Percentiles rank a stretch among this genome's conserved stretches.
phyloP scores from a whole-genome alignment of 108 stramenopile genomes.

The Epipyxis sp. region DNA sequence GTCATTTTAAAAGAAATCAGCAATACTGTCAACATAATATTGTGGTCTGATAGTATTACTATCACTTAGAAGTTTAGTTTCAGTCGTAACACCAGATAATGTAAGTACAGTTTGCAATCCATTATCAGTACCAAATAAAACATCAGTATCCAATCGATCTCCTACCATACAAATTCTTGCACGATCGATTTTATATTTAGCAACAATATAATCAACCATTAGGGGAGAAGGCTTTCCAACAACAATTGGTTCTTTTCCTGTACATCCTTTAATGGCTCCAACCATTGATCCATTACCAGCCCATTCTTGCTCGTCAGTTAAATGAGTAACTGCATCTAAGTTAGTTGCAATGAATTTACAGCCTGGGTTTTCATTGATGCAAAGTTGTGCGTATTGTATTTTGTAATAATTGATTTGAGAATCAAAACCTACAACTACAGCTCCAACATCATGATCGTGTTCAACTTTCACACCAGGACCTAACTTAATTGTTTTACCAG shows the following conservation, averaged over 20 bases:
- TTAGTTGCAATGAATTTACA: slow-evolving; percentile 97
- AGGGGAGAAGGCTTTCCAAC: slow-evolving; percentile 94
- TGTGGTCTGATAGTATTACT: slow-evolving; percentile 91
- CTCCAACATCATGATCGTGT: slow-evolving; percentile 83
- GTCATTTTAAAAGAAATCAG: slow-evolving; percentile 62
- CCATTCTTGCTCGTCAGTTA: slow-evolving; percentile 98
- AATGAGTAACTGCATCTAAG: slow-evolving; percentile 91
- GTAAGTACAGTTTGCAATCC: slow-evolving; percentile 86
- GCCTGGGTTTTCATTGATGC: slow-evolving; percentile 86
- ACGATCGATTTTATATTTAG: slow-evolving; percentile 73
- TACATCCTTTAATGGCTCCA: slow-evolving; percentile 91
- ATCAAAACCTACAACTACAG: slow-evolving; percentile 93
- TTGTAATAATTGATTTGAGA: slow-evolving; percentile 94
- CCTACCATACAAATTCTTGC: slow-evolving; percentile 90
- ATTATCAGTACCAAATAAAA: slow-evolving; percentile 93
- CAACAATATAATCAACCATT: slow-evolving; percentile 93
- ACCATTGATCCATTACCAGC: slow-evolving; percentile 96
- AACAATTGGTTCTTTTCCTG: slow-evolving; percentile 86
- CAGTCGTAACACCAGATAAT: slow-evolving; percentile 88
- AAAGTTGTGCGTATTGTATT: slow-evolving; percentile 95
- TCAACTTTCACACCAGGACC: slow-evolving; percentile 76
- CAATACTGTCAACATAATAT: slow-evolving; percentile 88
- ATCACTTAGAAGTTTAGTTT: slow-evolving; percentile 77
- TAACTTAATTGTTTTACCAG: slow-evolving; percentile 75
- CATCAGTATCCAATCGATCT: slow-evolving; percentile 96